Evolutionary conservation across 2,329 filamentous ascomycete species (phyloP), one percentile per base, ranked within the genome.

Genomic region (Pseudogymnoascus sp.): DNA sequence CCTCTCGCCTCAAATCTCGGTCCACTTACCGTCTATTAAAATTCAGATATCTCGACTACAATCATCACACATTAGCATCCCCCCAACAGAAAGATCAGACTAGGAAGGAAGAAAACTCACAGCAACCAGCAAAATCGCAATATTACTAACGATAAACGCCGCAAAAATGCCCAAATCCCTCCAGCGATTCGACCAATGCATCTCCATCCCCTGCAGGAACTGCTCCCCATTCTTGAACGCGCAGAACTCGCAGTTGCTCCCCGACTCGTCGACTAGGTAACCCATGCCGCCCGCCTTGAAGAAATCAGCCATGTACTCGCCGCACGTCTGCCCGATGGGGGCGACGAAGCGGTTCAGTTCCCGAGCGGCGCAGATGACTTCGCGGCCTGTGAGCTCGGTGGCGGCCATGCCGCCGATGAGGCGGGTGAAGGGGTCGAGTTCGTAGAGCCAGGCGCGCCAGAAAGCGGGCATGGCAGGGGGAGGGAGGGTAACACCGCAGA

Each of bases 121-220:
- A 40, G 80, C 83, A 62, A 86, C 64, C 69, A 87, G 85, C 65
- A 88, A 69, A 59, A 87, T 76, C 18, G 90, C 82, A 70, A 95
- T 72, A 74, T 96, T 96, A 72, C 87, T 91, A 12, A 77, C 90
- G 62, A 96, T 82, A 71, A 92, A 96, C 1, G 87, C 88, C 34
- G 83, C 69, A 68, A 88, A 88, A 66, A 96, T 96, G 1, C 91
- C 92, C 63, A 95, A 66, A 69, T 96, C 91, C 63, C 91, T 83
- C 91, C 91, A 96, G 14, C 91, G 79, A 67, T 89, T 76, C 46
- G 78, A 77, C 69, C 88, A 96, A 2, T 77, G 78, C 70, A 96
- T 82, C 2, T 82, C 81, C 16, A 96, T 81, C 0, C 84, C 81
- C 62, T 78, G 72, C 72, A 90, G 96, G 71, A 93, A 96, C 76